Conservation (phyloP, 2,329 filamentous ascomycete genomes). For the Bretziella fagacearum region DNA sequence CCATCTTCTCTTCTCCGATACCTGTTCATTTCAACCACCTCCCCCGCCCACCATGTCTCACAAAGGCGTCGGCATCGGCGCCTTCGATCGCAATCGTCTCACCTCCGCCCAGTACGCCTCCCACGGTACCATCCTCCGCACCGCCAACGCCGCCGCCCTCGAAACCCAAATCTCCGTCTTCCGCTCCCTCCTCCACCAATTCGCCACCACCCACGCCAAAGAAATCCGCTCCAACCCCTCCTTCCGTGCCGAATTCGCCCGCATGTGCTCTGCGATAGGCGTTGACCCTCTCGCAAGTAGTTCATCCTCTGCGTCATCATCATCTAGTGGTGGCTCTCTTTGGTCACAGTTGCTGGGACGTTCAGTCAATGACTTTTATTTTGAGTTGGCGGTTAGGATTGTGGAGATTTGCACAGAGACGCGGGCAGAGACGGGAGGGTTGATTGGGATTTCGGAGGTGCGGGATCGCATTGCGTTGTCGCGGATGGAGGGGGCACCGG, state of each 20-base stretch:
- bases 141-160: conserved; percentile 66
- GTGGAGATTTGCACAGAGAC: conserved; percentile 85
- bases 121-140: conserved; percentile 76
- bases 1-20: not conserved
- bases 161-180: conserved; percentile 91
- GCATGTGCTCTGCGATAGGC: conserved; percentile 95
- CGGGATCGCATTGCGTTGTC: conserved; percentile 56
- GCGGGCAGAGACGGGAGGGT: conserved; percentile 74
- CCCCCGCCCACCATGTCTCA: conserved; percentile 30
- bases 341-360: conserved; percentile 88
- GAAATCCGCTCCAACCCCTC: conserved; percentile 91
- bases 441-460: conserved; percentile 73
- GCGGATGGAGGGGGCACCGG: conserved; percentile 57
- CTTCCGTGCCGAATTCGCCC: conserved; percentile 92
- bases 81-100: conserved; percentile 71
- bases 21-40: not conserved
- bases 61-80: conserved; percentile 77
- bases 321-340: conserved; percentile 44
- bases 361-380: conserved; percentile 96
- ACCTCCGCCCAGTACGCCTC: conserved; percentile 78
- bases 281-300: conserved; percentile 69
- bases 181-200: conserved; percentile 86
- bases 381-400: conserved; percentile 86
- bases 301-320: conserved; percentile 19
- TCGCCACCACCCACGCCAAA: conserved; percentile 83